phyloP scores from a whole-genome alignment of 139 green algal species.

The Trebouxia sp. region DNA sequence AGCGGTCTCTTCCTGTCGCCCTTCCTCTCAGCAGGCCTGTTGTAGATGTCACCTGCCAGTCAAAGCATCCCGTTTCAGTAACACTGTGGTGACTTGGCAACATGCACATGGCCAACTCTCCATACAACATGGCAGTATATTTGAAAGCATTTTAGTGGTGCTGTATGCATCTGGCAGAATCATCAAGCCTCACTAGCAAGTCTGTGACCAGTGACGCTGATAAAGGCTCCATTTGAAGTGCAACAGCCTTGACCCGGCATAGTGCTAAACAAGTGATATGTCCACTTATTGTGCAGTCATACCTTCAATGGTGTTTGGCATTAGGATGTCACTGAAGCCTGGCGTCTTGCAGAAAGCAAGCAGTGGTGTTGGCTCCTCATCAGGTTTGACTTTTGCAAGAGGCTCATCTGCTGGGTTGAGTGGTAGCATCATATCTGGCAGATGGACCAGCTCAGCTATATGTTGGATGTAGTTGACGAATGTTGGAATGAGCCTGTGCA shows the following conservation, averaged over 20 bases:
- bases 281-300: background rate
- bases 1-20: background rate
- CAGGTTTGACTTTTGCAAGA: background rate
- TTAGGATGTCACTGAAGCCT: slow-evolving; percentile 28
- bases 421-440: slow-evolving; percentile 32
- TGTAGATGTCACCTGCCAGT: background rate
- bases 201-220: no score
- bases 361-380: background rate
- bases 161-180: no score
- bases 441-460: background rate
- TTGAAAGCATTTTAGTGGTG: no score
- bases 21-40: slow-evolving; percentile 1
- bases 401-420: slow-evolving; percentile 20
- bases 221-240: no score
- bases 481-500: slow-evolving; percentile 23
- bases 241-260: no score
- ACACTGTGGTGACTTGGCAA: no score
- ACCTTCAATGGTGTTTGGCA: slow-evolving; percentile 30
- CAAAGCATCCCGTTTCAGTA: no score
- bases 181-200: no score
- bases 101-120: no score
- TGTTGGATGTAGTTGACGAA: slow-evolving; percentile 21
- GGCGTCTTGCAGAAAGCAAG: slow-evolving; percentile 17
- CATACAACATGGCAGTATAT: no score
- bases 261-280: no score